Base-by-base conservation (phyloP, 176 grass and related monocot species). In the Hyparrhenia diplandra region DNA sequence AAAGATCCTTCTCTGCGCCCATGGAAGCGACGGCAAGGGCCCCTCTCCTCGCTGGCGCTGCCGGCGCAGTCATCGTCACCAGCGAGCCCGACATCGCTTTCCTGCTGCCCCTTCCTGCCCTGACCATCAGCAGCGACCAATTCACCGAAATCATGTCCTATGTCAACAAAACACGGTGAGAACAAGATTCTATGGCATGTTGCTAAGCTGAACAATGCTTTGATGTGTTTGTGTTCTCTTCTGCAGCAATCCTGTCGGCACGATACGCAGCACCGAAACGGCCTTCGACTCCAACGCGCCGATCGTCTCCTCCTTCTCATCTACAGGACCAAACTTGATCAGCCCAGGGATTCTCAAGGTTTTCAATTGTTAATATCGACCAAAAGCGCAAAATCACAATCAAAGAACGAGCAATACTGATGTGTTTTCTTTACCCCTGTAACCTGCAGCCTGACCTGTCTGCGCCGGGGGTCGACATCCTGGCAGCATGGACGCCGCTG, bases 391-490 rank as follows among this genome's bases (percentile, higher is more conserved):
- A 47, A 46, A 46, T 46, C 43, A 46, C 13, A 46, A 46, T 46
- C 43, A 46, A 39, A 39, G 36, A 39, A 39, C 7, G 36, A 39
- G 6, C 36, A 39, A 2, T 27, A 43, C 0, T 27, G 25, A 52
- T n/a, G n/a, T n/a, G n/a, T n/a, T n/a, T n/a, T n/a, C n/a, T n/a
- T n/a, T n/a, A n/a, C n/a, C n/a, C n/a, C n/a, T n/a, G n/a, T n/a
- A n/a, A n/a, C n/a, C n/a, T n/a, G n/a, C n/a, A n/a, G 90, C 90
- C 90, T 8, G 90, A 92, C 54, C 64, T 90, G 21, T 20, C 84
- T 1, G 87, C 78, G 13, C 91, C 82, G 5, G 87, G 91, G 28
- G 35, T 85, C 17, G 81, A 93, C 42, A 87, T 90, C 74, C 36
- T 93, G 11, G 91, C 85, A 0, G 81, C 85, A 1, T 93, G 91